phyloP scores from a whole-genome alignment of 2,329 filamentous ascomycete genomes.

The Talaromyces sp. region DNA sequence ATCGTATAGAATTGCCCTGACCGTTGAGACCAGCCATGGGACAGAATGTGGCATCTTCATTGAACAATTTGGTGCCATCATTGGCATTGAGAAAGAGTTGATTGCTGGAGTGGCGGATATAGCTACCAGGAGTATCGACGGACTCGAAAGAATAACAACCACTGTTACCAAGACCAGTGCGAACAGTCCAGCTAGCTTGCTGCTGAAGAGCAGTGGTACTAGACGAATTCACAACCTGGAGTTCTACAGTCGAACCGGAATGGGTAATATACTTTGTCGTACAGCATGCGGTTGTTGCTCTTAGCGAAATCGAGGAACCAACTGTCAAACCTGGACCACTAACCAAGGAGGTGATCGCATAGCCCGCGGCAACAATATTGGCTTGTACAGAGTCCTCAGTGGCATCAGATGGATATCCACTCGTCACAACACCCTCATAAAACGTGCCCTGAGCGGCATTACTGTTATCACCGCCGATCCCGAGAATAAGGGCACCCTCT shows the following conservation, averaged over 20 bases:
- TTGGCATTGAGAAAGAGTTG: conserved; percentile 48
- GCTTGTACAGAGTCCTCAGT: conserved; percentile 59
- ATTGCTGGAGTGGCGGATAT: conserved; percentile 56
- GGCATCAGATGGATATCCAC: conserved; percentile 58
- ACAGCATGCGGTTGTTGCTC: conserved; percentile 54
- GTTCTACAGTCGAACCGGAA: conserved; percentile 50
- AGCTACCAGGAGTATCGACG: conserved; percentile 56
- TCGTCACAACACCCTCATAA: conserved; percentile 64
- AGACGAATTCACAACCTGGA: conserved; percentile 53
- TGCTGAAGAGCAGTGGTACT: conserved; percentile 51
- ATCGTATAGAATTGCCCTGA: conserved; percentile 51
- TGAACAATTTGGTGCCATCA: conserved; percentile 56
- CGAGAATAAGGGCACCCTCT: conserved; percentile 64
- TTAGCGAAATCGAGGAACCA: conserved; percentile 53
- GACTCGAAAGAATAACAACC: conserved; percentile 62
- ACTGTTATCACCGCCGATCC: conserved; percentile 65
- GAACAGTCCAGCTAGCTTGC: conserved; percentile 54
- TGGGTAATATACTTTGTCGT: conserved; percentile 56
- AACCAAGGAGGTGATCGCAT: conserved; percentile 28
- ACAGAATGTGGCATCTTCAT: conserved; percentile 64
- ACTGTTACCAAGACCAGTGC: conserved; percentile 54
- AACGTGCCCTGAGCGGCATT: conserved; percentile 59
- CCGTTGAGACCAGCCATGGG: conserved; percentile 52
- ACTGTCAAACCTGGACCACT: conserved; percentile 46
- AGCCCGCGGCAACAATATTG: conserved; percentile 60